Evolutionary conservation across 805 yeast species (phyloP), one percentile per base, ranked within the genome.

Genomic region (Vanderwaltozyma yarrowii): DNA sequence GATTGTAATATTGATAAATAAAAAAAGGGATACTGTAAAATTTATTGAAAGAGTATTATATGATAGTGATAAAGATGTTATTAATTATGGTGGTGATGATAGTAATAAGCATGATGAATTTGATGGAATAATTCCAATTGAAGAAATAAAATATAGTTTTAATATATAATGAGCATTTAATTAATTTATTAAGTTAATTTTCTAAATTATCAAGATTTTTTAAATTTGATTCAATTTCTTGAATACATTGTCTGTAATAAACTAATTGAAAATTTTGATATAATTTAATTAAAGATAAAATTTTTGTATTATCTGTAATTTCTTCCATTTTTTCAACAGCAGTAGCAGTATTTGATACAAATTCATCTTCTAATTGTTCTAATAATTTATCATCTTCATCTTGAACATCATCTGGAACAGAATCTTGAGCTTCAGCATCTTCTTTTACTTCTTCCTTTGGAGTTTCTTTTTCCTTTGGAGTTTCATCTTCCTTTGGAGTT

Each of bases 261-360:
- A 78, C 78, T 50, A 76, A 66, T 62, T 82, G 92, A 42, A 83
- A 80, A 47, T 72, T 68, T 47, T 75, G 74, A 50, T 80, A 76
- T n/a, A 79, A 63, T 51, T 78, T 78, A 46, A 83, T 65, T 48
- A 83, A 62, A 41, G 72, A 69, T 34, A 82, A 67, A 38, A 76
- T 66, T 57, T 79, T 81, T 10, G 76, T 67, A 18, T 88, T 85
- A 44, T 71, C 74, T 46, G 83, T 74, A 39, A 83, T 65, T 46
- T 70, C 74, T 58, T 80, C 76, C 92, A 83, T 81, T 38, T 77
- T 75, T 49, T 75, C 73, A n/a, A 81, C 92, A 0, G 94, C 92
- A 20, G 70, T 64, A 40, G 81, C 80, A 4, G 87, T 82, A 19
- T 86, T 84, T 47, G 78, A 73, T 26, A 83, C 92, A 46, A 83